These are phyloP conservation scores for Fusarium sp. DNA, from an alignment of 2,329 filamentous ascomycete species.

Conservation along the genomic window DNA sequence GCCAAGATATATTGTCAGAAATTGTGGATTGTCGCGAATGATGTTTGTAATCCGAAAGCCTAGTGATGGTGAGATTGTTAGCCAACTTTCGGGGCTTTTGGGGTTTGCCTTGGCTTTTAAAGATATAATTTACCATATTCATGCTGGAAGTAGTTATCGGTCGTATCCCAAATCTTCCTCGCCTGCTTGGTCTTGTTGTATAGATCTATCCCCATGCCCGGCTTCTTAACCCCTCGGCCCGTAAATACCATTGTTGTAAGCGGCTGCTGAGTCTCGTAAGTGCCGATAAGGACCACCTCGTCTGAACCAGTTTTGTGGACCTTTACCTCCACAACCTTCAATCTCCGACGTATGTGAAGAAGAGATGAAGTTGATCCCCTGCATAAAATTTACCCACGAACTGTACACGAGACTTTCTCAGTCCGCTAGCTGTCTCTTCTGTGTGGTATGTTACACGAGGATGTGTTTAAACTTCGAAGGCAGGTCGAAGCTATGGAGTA, in stretches of 20 bases:
- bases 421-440: not conserved
- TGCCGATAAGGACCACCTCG: not conserved
- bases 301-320: not conserved
- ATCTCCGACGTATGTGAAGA: not conserved
- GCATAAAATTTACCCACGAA: not conserved
- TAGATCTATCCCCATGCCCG: not conserved
- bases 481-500: no score
- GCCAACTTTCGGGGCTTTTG: no score
- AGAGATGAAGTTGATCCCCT: not conserved
- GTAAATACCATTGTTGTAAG: not conserved
- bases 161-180: not conserved
- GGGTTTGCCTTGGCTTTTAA: no score
- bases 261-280: not conserved
- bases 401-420: not conserved
- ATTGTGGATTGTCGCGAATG: not conserved
- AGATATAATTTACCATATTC: not conserved
- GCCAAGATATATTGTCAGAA: not conserved
- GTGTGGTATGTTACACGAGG: no score
- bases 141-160: not conserved
- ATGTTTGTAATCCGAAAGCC: not conserved
- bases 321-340: not conserved
- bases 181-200: not conserved
- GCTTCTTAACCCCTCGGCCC: not conserved
- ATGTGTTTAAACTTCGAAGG: no score
- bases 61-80: not conserved